phyloP scores from a whole-genome alignment of 352 stramenopile species.

The Phytopythium montanum region DNA sequence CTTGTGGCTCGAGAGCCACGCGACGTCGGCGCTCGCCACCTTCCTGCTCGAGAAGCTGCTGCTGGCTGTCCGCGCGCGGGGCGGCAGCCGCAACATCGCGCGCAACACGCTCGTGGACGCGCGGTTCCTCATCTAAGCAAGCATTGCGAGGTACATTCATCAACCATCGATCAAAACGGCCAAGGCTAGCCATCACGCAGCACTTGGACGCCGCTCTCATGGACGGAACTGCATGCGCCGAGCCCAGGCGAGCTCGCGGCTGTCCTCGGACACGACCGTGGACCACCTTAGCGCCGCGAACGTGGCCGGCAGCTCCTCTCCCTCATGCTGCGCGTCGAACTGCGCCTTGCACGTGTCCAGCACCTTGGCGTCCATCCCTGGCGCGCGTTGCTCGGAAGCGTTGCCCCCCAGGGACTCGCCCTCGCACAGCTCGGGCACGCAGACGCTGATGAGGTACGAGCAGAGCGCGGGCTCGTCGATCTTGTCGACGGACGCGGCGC shows the following conservation, averaged over 20 bases:
- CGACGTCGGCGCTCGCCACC: slow-evolving; percentile 57
- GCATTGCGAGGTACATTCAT: background rate
- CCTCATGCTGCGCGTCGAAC: slow-evolving; percentile 32
- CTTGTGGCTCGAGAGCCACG: slow-evolving; percentile 62
- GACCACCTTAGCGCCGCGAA: slow-evolving; percentile 78
- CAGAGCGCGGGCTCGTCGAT: slow-evolving; percentile 82
- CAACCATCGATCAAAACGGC: background rate
- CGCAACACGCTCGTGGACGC: slow-evolving; percentile 56
- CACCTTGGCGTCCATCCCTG: slow-evolving; percentile 9
- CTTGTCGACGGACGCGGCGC: slow-evolving; percentile 51
- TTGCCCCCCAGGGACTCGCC: slow-evolving; percentile 19
- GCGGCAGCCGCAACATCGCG: slow-evolving; percentile 46
- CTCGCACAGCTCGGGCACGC: slow-evolving; percentile 71
- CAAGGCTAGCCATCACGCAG: background rate
- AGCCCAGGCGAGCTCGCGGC: slow-evolving; percentile 81
- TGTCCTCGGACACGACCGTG: slow-evolving; percentile 79
- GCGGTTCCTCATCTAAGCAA: slow-evolving; percentile 58
- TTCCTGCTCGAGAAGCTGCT: slow-evolving; percentile 49
- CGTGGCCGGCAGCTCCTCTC: slow-evolving; percentile 25
- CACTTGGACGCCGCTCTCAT: slow-evolving; percentile 9
- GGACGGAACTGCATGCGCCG: slow-evolving; percentile 61
- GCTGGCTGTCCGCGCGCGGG: slow-evolving; percentile 27
- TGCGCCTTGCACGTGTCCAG: slow-evolving; percentile 48
- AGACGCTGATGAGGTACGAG: slow-evolving; percentile 76
- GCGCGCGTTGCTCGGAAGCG: slow-evolving; percentile 25